These are phyloP conservation scores for Oryza officinalis DNA, from an alignment of 176 grass and related monocot genomes.

Conservation along the genomic window DNA sequence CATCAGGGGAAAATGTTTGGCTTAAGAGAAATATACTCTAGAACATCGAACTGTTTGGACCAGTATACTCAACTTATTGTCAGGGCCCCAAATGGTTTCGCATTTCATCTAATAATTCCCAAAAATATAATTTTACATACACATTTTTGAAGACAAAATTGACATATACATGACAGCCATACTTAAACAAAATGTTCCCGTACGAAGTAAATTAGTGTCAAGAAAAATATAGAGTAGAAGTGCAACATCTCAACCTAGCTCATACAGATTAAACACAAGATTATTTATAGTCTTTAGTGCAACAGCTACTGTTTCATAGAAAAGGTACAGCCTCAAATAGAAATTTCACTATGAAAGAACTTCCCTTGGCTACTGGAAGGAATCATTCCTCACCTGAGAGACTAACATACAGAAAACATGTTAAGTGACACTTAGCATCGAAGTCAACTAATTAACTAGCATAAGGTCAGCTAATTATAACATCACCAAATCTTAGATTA, in stretches of 20 bases:
- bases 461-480: neutral
- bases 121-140: neutral
- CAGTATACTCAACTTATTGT: neutral
- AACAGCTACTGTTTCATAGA: neutral
- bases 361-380: neutral
- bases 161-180: neutral
- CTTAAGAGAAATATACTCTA: constrained; percentile 3
- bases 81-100: neutral
- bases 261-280: neutral
- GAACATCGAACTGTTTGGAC: neutral
- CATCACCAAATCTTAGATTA: neutral
- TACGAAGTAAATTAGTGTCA: neutral
- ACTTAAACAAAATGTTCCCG: neutral
- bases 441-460: constrained; percentile 33
- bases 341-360: neutral
- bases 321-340: neutral
- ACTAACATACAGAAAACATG: neutral
- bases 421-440: neutral
- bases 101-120: neutral
- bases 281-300: neutral
- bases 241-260: neutral
- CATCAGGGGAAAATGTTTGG: neutral
- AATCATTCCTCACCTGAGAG: neutral
- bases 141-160: neutral
- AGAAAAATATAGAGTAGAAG: neutral